These are phyloP conservation scores for Phaeolepiota aurea DNA, from an alignment of 768 basidiomycete genomes.

Conservation along the genomic window DNA sequence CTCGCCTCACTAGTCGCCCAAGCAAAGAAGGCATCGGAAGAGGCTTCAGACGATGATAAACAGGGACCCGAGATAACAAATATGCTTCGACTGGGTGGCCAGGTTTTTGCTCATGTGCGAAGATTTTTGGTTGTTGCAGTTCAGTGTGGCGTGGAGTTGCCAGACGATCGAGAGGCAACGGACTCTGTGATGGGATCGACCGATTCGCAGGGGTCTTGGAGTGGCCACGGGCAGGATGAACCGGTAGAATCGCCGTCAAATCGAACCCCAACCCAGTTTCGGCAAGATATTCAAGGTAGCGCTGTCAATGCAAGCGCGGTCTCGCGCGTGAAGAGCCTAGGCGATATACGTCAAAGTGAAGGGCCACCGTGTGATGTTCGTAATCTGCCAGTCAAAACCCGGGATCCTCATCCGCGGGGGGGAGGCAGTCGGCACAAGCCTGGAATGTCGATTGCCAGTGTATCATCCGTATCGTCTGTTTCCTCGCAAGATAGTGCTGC, in stretches of 20 bases:
- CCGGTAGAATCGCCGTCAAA: constrained; percentile 18
- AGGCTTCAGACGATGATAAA: constrained; percentile 31
- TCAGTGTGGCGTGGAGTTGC: constrained; percentile 67
- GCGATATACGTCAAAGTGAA: constrained; percentile 30
- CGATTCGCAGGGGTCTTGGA: constrained; percentile 9
- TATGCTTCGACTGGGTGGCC: constrained; percentile 77
- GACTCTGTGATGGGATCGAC: constrained; percentile 19
- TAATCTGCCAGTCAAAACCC: not conserved
- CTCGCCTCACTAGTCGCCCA: constrained; percentile 79
- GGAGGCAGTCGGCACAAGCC: constrained; percentile 33
- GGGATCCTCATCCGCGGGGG: constrained; percentile 10
- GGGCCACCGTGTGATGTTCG: not conserved
- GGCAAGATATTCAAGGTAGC: constrained; percentile 9
- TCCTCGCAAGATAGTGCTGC: constrained; percentile 52
- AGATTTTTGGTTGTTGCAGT: constrained; percentile 71
- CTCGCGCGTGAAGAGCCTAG: constrained; percentile 41
- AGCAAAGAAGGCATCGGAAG: constrained; percentile 59
- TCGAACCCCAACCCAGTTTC: constrained; percentile 25
- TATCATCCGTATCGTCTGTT: constrained; percentile 61
- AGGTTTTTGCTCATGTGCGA: constrained; percentile 74
- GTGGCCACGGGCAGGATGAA: constrained; percentile 10
- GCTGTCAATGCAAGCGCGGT: not conserved
- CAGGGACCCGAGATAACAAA: constrained; percentile 53
- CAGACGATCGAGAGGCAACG: constrained; percentile 33
- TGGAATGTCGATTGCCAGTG: constrained; percentile 57